Evolutionary conservation across 2,329 filamentous ascomycete genomes (phyloP), one percentile per base, ranked within the genome.

Genomic region (Sporothrix humicola): DNA sequence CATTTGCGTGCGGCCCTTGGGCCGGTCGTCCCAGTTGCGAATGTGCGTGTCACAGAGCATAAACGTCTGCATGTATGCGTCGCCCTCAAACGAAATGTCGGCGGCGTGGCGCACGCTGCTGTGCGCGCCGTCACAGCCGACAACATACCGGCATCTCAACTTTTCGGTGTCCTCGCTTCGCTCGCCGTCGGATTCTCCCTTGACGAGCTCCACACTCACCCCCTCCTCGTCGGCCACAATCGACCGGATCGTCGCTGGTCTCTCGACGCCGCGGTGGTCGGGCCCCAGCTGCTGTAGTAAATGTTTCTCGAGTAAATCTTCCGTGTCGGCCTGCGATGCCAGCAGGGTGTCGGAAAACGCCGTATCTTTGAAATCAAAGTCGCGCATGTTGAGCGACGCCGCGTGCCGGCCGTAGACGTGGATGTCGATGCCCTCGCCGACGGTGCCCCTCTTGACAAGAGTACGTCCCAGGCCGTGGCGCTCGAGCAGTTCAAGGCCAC

Each of bases 401-500:
- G 79, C 78, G 31, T 78, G 78, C 48, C 80, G 79, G 42, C 78
- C 75, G 74, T 82, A 79, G 71, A 82, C 77, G 72, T 81, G 84
- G 13, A 85, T 73, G 12, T 81, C 81, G 9, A 81, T 79, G 10
- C 82, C 83, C 15, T 76, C 75, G n/a, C 82, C 78, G 20, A 80
- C 76, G 63, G 81, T 81, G 20, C 84, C 84, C 5, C 77, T 77
- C 1, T 76, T 74, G 2, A 85, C 61, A 37, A 86, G 76, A 2
- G 78, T 63, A 3, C 44, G 78, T 12, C 82, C 79, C 8, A 81
- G 78, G 46, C 84, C 76, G 61, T 87, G 82, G 54, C 86, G 85
- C 65, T 82, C 82, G 69, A 87, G 82, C 31, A 87, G 79, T 76
- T 88, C 87, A 9, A 87, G 77, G 1, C 83, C 85, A 9, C 86